Conservation (phyloP, 1,284 basidiomycete genomes). For the Pterula multifida region DNA sequence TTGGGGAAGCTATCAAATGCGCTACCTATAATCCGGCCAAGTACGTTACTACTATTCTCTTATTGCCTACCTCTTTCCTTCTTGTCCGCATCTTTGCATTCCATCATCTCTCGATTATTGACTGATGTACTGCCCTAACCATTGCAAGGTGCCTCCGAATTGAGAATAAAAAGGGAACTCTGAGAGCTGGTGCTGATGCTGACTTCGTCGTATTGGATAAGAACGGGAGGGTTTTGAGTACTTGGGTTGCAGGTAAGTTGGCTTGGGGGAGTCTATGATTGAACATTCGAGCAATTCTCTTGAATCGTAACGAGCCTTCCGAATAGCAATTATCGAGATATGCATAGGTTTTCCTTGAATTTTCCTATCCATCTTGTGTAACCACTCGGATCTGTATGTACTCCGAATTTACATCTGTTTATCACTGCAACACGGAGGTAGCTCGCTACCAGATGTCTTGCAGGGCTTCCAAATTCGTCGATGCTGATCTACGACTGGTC, state of each 20-base stretch:
- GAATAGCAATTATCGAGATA: no score
- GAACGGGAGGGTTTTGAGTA: constrained; percentile 56
- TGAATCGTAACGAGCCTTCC: no score
- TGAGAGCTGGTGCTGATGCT: constrained; percentile 72
- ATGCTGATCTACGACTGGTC: no score
- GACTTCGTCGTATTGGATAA: constrained; percentile 70
- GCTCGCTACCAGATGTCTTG: no score
- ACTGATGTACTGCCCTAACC: not conserved
- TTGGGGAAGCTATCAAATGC: constrained; percentile 76
- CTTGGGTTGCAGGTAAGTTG: constrained; percentile 72
- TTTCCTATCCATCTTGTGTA: no score
- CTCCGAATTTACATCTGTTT: no score
- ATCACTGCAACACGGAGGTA: no score
- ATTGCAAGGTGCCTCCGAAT: constrained; percentile 73
- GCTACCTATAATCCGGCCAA: constrained; percentile 77
- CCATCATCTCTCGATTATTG: not conserved
- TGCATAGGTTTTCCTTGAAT: no score
- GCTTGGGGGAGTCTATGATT: constrained; percentile 35
- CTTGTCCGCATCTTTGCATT: constrained; percentile 2
- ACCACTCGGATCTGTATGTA: no score
- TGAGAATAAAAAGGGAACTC: constrained; percentile 66
- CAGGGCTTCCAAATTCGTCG: no score
- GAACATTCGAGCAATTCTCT: no score
- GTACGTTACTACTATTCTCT: constrained; percentile 21
- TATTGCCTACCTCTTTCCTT: constrained; percentile 3